Percentiles rank a stretch among this genome's conserved stretches.
Evolutionary conservation across 169 alveolate species (phyloP).

Genomic region (Babesia bigemina): DNA sequence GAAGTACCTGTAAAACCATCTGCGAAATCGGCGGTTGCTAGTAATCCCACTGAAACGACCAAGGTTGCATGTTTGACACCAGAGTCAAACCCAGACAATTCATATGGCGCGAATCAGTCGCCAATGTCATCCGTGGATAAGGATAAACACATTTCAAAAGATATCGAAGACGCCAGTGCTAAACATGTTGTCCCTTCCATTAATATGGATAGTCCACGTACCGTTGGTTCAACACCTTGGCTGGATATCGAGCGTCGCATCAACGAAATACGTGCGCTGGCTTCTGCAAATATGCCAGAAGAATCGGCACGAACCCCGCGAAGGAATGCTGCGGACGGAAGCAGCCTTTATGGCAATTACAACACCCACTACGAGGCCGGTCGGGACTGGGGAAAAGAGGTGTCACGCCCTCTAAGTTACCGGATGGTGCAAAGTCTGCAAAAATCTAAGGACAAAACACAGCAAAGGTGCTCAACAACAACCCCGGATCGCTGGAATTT

Average conservation of each 20-base stretch:
- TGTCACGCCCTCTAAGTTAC: slow-evolving; percentile 32
- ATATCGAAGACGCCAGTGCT: no score
- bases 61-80: no score
- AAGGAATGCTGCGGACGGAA: background rate
- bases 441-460: background rate
- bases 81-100: no score
- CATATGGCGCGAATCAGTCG: no score
- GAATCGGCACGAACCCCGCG: slow-evolving; percentile 10
- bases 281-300: background rate
- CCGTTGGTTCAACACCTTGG: slow-evolving; percentile 65
- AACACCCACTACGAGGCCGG: slow-evolving; percentile 37
- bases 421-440: slow-evolving; percentile 31
- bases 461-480: background rate
- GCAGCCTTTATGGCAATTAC: slow-evolving; percentile 55
- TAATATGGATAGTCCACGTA: background rate
- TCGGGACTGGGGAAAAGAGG: slow-evolving; percentile 45
- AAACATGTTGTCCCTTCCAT: no score
- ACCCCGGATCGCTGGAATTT: slow-evolving; percentile 43
- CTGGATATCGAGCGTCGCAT: slow-evolving; percentile 53
- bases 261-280: slow-evolving; percentile 63
- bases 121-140: no score
- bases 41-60: no score
- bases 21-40: no score
- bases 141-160: no score
- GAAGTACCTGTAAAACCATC: no score